Conservation (phyloP, 805 yeast genomes). For the Lipomyces starkeyi region DNA sequence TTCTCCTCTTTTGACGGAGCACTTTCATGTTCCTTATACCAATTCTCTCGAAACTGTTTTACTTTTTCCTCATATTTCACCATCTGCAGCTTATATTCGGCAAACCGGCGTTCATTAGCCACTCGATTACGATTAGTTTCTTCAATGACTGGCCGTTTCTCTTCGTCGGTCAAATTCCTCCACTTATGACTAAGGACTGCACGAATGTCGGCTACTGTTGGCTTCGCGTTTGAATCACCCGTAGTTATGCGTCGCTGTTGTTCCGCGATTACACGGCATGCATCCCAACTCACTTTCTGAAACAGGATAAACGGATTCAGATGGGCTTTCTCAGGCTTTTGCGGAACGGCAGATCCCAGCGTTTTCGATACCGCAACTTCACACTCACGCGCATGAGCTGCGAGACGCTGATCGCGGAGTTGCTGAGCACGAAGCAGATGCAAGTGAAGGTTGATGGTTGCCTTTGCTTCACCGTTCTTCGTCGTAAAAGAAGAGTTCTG, state of each 20-base stretch:
- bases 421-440: conserved; percentile 23
- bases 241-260: conserved; percentile 42
- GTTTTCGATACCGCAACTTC: conserved; percentile 35
- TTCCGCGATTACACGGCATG: conserved; percentile 48
- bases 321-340: conserved; percentile 49
- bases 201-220: conserved; percentile 50
- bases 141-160: conserved; percentile 44
- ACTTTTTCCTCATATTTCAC: conserved; percentile 49
- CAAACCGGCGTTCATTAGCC: conserved; percentile 36
- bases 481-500: not conserved
- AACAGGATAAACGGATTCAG: conserved; percentile 51
- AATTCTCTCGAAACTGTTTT: conserved; percentile 48
- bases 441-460: not conserved
- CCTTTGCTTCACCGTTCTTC: not conserved
- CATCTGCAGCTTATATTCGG: conserved; percentile 30
- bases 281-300: conserved; percentile 52
- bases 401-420: conserved; percentile 24
- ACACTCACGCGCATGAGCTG: conserved; percentile 20
- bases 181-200: conserved; percentile 50
- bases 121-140: conserved; percentile 23
- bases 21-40: conserved; percentile 48
- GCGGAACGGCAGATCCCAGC: conserved; percentile 48
- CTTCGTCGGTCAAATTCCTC: conserved; percentile 49
- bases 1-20: conserved; percentile 43
- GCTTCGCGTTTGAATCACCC: conserved; percentile 44